A percentile compares a stretch with the other conserved stretches of the same genome.
These are phyloP conservation scores for Paracoccidioides brasiliensis DNA, from an alignment of 2,329 filamentous ascomycete species.

Conservation along the genomic window DNA sequence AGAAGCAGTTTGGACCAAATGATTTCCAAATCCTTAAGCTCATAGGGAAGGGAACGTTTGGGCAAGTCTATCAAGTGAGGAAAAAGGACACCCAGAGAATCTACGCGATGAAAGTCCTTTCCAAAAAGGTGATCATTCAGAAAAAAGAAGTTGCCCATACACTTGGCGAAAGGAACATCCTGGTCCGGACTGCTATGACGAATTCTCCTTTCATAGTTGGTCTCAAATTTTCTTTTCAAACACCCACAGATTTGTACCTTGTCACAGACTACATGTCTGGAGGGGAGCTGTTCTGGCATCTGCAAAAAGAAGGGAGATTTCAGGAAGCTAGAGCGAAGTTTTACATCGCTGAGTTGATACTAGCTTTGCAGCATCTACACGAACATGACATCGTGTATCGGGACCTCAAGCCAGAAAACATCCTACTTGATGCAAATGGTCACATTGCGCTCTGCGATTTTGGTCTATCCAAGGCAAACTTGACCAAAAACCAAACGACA, in stretches of 20 bases:
- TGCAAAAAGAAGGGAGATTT: conserved; percentile 94
- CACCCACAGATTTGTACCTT: conserved; percentile 89
- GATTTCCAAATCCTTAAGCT: conserved; percentile 94
- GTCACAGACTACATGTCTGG: conserved; percentile 99
- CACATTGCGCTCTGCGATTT: conserved; percentile 98
- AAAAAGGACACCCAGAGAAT: conserved; percentile 95
- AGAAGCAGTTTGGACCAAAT: conserved; percentile 82
- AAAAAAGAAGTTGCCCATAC: conserved; percentile 99
- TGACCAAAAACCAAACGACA: conserved; percentile 93
- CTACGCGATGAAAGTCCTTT: conserved; percentile 98
- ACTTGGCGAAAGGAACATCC: conserved; percentile 89
- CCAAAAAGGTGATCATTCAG: conserved; percentile 99
- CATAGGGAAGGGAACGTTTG: conserved; percentile 96
- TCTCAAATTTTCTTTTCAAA: conserved; percentile 97
- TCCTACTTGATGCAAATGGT: conserved; percentile 88
- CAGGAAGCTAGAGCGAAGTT: conserved; percentile 92
- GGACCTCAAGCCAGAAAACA: conserved; percentile 95
- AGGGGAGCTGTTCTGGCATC: conserved; percentile 94
- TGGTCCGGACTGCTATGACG: conserved; percentile 88
- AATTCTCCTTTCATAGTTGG: conserved; percentile 97
- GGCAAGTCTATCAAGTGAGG: conserved; percentile 94
- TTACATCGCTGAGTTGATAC: conserved; percentile 94
- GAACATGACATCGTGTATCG: conserved; percentile 96
- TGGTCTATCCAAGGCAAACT: conserved; percentile 89
- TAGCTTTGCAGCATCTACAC: conserved; percentile 89